Percentiles rank a stretch among this genome's conserved stretches.
Conservation (phyloP, 495 filamentous ascomycete species). For the Patellaria atrata region DNA sequence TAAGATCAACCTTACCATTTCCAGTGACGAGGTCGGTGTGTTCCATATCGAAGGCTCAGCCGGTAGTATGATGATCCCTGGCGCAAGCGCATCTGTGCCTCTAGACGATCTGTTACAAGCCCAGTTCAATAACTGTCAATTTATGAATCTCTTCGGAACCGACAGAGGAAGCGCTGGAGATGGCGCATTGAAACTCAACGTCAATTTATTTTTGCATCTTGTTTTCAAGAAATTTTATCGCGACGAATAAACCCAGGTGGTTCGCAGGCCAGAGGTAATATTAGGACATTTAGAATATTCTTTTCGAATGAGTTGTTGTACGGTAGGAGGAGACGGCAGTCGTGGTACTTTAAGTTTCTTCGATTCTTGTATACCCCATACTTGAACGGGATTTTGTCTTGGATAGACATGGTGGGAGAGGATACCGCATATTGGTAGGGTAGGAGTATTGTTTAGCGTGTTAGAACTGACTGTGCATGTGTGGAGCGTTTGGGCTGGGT, state of each 20-base stretch:
- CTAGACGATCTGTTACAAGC: constrained; percentile 91
- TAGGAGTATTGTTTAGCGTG: no score
- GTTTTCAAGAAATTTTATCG: constrained; percentile 97
- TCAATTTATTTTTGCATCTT: constrained; percentile 88
- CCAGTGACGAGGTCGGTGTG: constrained; percentile 84
- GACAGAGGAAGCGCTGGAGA: constrained; percentile 16
- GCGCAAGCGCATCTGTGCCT: constrained; percentile 76
- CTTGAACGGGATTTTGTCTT: no score
- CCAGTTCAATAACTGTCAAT: constrained; percentile 91
- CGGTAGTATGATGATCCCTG: constrained; percentile 90
- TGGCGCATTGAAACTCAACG: constrained; percentile 69
- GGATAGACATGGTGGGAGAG: no score
- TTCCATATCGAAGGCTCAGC: constrained; percentile 86
- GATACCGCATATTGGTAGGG: no score
- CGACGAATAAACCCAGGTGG: constrained; percentile 36
- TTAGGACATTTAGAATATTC: no score
- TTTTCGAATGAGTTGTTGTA: no score
- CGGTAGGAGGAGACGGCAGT: no score
- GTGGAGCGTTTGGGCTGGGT: no score
- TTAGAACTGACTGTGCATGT: no score
- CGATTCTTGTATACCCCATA: no score
- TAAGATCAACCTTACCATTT: constrained; percentile 84
- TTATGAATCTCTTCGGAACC: constrained; percentile 82
- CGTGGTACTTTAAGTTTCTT: no score
- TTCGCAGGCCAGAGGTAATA: no score